Base-by-base conservation (phyloP, 176 grass and related monocot genomes). In the Dendrocalamus sinicus region DNA sequence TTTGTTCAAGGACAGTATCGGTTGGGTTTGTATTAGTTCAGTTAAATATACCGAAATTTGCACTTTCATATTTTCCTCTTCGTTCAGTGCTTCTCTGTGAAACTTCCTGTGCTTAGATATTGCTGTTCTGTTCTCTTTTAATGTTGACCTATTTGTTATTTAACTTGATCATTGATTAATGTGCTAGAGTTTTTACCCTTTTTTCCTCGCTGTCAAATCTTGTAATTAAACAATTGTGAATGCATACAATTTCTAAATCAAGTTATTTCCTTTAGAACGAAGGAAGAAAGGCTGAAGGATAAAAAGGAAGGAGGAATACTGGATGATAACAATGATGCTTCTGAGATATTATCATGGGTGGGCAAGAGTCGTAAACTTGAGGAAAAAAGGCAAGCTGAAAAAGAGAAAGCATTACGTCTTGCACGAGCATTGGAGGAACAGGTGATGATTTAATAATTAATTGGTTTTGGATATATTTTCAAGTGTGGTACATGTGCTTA, bases 341-440 rank as follows among this genome's bases (percentile, higher is more conserved):
- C 79, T 71, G 94, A 96, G 81, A 82, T 99, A 80, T 77, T 94
- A 83, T 85, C 96, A 44, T 99, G 93, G 93, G 94, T 99, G 52
- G 88, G 84, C 37, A 96, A 92, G 83, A 94, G 88, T 85, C 90
- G 94, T 54, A 92, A 90, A 82, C 75, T 99, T 71, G 88, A 96
- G 26, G 96, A 94, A 72, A 92, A 92, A 86, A 88, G 85, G 48
- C 68, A 88, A 83, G 86, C 67, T 52, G 96, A 99, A 86, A 89
- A 75, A 55, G 96, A 94, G 83, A 94, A 97, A 89, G 89, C 96
- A 60, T 83, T 96, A 81, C 86, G 72, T 70, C 92, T 79, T 77
- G 89, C 94, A 85, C 88, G 86, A 90, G 86, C 84, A 90, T 90
- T 95, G 67, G 93, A 94, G 85, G 96, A 99, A 80, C 93, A 94